Base-by-base conservation (phyloP, 805 yeast species). In the Kuraishia hungarica region DNA sequence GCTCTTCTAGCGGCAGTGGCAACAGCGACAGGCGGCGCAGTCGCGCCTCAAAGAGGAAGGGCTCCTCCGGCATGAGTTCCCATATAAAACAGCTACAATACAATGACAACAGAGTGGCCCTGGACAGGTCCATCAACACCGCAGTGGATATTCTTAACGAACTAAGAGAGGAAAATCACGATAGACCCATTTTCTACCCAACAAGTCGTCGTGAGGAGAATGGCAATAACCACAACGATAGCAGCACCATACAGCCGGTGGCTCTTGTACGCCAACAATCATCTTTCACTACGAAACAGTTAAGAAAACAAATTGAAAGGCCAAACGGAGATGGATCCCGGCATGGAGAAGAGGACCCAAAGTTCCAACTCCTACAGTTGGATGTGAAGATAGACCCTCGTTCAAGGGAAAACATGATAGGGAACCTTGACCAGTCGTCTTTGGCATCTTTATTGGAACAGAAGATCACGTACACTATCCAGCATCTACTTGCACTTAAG, bases 51-150 rank as follows among this genome's bases (percentile, higher is more conserved):
- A n/a, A 5, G 19, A 2, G 43, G 43, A 35, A 35, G 17, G 15
- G 15, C 15, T n/a, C 51, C 11, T 35, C 43, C 11, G 43, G 43
- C 3, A 35, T 26, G 43, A 72, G 76, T 51, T 74, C 86, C 1
- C 86, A 90, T 53, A 66, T 86, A 35, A 82, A 84, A 56, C 97
- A 92, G 64, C 70, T 86, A 55, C 87, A 82, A 58, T 93, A 87
- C 67, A 89, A 89, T 64, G 84, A 85, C 61, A 84, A 85, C 71
- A 79, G 87, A 55, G 72, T 82, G 0, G 77, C 86, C 0, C 72
- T 92, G 55, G 86, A 82, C 56, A 73, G 87, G 53, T 76, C 85
- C 1, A 84, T 87, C 55, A 71, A 76, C 57, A 74, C 78, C 29
- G 78, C 85, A 1, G 70, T 77, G 15, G 79, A 76, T 46, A 63